Conservation (phyloP, 139 green algal species). For the Tetradesmus obliquus region DNA sequence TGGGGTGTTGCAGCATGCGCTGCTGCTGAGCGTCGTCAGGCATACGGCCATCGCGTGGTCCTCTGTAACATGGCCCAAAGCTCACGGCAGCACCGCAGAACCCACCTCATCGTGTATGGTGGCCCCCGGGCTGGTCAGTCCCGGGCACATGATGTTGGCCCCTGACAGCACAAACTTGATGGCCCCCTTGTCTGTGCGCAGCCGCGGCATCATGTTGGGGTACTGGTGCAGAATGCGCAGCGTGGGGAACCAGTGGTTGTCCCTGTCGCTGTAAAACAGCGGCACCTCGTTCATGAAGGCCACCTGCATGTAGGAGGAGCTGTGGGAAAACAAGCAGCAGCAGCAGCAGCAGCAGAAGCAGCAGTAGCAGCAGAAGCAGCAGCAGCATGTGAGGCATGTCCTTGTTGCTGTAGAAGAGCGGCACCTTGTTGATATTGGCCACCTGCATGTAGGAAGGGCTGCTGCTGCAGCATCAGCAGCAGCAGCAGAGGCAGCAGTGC, state of each 20-base stretch:
- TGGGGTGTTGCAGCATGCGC: no score
- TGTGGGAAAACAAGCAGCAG: conserved; percentile 43
- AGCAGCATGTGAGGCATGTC: background rate
- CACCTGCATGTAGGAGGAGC: conserved; percentile 87
- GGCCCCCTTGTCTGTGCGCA: conserved; percentile 93
- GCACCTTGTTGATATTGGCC: no score
- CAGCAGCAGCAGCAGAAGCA: background rate
- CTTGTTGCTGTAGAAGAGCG: background rate
- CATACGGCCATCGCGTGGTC: no score
- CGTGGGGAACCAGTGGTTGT: conserved; percentile 96
- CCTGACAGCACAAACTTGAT: conserved; percentile 99
- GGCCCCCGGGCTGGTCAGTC: conserved; percentile 93
- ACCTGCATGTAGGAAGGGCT: no score
- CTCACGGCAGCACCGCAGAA: background rate
- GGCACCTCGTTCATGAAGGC: conserved; percentile 85
- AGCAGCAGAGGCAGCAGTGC: background rate
- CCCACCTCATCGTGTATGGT: conserved; percentile 94
- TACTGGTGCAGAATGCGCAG: conserved; percentile 91
- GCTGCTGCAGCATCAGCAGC: background rate
- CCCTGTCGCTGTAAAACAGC: conserved; percentile 93
- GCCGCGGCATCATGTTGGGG: conserved; percentile 86
- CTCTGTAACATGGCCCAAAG: no score
- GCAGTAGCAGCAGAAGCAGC: no score
- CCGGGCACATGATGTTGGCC: conserved; percentile 99
- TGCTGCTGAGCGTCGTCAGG: no score